phyloP scores from a whole-genome alignment of 2,329 filamentous ascomycete genomes.

The Plenodomus tracheiphilus region DNA sequence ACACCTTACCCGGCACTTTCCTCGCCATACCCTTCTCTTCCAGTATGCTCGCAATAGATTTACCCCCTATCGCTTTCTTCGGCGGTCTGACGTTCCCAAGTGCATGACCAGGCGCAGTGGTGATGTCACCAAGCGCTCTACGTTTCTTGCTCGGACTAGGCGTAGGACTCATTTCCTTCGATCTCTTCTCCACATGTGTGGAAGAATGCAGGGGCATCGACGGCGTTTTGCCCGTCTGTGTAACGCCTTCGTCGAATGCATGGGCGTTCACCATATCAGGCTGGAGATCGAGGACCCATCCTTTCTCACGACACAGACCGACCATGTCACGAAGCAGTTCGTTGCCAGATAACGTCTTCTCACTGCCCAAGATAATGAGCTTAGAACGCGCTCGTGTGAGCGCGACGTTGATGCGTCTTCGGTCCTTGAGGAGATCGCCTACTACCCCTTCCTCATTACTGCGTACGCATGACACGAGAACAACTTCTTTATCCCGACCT shows the following conservation, averaged over 20 bases:
- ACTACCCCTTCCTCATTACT: slow-evolving; percentile 81
- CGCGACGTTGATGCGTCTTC: slow-evolving; percentile 92
- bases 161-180: slow-evolving; percentile 7
- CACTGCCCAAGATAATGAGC: slow-evolving; percentile 83
- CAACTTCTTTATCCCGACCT: slow-evolving; percentile 90
- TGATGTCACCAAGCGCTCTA: slow-evolving; percentile 31
- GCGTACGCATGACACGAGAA: slow-evolving; percentile 84
- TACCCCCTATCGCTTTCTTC: slow-evolving; percentile 25
- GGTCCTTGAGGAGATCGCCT: slow-evolving; percentile 90
- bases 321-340: slow-evolving; percentile 80
- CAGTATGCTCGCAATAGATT: slow-evolving; percentile 25
- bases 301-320: slow-evolving; percentile 70
- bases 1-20: slow-evolving; percentile 62
- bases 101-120: slow-evolving; percentile 4
- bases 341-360: slow-evolving; percentile 68
- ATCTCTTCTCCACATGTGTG: neutral
- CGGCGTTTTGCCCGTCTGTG: slow-evolving; percentile 34
- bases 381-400: slow-evolving; percentile 93
- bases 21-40: slow-evolving; percentile 40
- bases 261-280: slow-evolving; percentile 67
- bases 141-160: slow-evolving; percentile 41
- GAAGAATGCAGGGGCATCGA: slow-evolving; percentile 2
- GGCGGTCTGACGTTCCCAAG: slow-evolving; percentile 13
- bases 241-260: slow-evolving; percentile 63
- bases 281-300: slow-evolving; percentile 80